Evolutionary conservation across 2,329 filamentous ascomycete genomes (phyloP), one percentile per base, ranked within the genome.

Genomic region (Geoglossum cookeanum): DNA sequence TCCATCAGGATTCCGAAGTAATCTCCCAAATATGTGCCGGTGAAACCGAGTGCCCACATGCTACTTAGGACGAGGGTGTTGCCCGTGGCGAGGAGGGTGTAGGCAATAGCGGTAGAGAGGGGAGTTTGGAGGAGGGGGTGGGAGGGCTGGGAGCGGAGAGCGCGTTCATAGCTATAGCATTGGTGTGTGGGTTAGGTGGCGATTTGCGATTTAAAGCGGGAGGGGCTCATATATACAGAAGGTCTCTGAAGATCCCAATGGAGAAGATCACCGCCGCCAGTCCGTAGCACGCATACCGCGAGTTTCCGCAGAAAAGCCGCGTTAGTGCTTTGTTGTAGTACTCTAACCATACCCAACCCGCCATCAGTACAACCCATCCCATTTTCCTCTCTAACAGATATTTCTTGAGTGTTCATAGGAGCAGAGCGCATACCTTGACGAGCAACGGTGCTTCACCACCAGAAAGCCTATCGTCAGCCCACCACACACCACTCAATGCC

Each of bases 1-100:
- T 97, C 91, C 89, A 96, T 94, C 62, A 98, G 77, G 69, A 97
- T 96, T 64, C 92, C 92, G 68, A 97, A 98, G 76, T 98, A 98
- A 74, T 98, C 92, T 64, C 92, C 92, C 39, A 98, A 76, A 69
- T 96, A 98, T 42, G 92, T 98, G 61, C 92, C 92, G 0, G 89
- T 96, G 65, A 98, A 81, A 58, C 92, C 92, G 45, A 98, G 81
- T 37, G 83, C 85, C 81, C 83, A 96, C 72, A 94, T 97, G 60
- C 86, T 92, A 37, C 84, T 84, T 55, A 97, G 65, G 55, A 98
- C 92, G 39, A 98, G 80, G 55, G 85, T 71, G 70, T 95, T 96
- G 59, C 92, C 92, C 42, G 73, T 67, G 32, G 77, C 76, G 64
- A 97, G 78, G 57, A 97, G 79, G 3, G 74, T 78, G 61, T 83